Base-by-base conservation (phyloP, 495 filamentous ascomycete species). In the Hypoxylon crocopeplum region DNA sequence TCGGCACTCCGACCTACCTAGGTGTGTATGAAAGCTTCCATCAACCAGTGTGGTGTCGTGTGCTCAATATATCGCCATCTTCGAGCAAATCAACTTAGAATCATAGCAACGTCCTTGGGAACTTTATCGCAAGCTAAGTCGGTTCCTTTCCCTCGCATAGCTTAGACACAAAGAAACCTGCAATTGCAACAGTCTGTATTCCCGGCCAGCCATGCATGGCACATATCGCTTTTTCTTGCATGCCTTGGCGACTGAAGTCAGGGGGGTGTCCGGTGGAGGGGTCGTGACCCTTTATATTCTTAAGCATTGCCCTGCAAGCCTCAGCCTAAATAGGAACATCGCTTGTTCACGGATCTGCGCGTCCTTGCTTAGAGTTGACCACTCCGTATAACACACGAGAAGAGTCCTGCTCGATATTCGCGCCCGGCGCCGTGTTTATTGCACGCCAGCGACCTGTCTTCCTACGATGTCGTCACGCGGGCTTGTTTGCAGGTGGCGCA, bases 261-360 rank as follows among this genome's bases (percentile, higher is more conserved):
- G 45, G 56, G 46, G 38, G n/a, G n/a, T n/a, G 13, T 25, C 39
- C 32, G 32, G 51, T 45, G 61, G 56, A 61, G 58, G 48, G 56
- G 59, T 52, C 53, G 32, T 55, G 41, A 33, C 48, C 49, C 57
- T 53, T 62, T 50, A 57, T 57, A 46, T 62, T 57, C 38, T 32
- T 32, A 12, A 53, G 20, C 19, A 49, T 34, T 47, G 32, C 46
- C 55, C 65, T 66, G 57, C 66, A 66, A 59, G 66, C 54, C 62
- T 66, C 66, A 69, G 66, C 66, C 66, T 69, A 69, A 69, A 69
- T 57, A 41, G 59, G 52, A 64, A 60, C 48, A 45, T 59, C 30
- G 16, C 47, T 21, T 22, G 48, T 42, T 32, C 30, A 34, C 48
- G 50, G 56, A 57, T 56, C 30, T 41, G 48, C 55, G 33, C 27